Evolutionary conservation across 345 rosid genomes (phyloP).

Genomic region (Hypericum perforatum): DNA sequence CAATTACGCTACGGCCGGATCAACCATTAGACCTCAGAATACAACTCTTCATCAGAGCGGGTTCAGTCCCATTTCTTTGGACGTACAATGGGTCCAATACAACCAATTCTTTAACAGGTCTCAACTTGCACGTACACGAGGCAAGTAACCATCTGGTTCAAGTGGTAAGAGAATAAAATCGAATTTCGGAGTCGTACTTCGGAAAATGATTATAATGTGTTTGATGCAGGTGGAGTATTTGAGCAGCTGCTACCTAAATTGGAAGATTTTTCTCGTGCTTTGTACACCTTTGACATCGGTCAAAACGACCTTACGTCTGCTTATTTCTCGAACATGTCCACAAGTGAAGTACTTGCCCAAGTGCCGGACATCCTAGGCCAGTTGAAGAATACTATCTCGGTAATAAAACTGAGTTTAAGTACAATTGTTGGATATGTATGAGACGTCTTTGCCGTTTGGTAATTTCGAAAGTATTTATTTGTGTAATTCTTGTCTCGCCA

Average conservation of each 20-base stretch:
- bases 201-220: too few species aligned
- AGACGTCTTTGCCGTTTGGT: too few species aligned
- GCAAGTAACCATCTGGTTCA: too few species aligned
- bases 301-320: constrained; percentile 23
- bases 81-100: constrained; percentile 18
- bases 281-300: constrained; percentile 22
- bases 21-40: constrained; percentile 15
- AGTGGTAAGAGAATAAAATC: too few species aligned
- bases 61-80: constrained; percentile 13
- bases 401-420: too few species aligned
- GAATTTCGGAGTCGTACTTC: too few species aligned
- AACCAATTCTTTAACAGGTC: neutral
- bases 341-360: constrained; percentile 11
- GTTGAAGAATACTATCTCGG: neutral
- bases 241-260: constrained; percentile 16
- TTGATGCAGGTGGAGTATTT: too few species aligned
- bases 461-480: too few species aligned
- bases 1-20: constrained; percentile 20
- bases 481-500: too few species aligned
- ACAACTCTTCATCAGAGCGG: constrained; percentile 5
- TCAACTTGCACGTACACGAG: too few species aligned
- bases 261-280: constrained; percentile 19
- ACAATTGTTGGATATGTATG: too few species aligned
- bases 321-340: constrained; percentile 1
- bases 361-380: constrained; percentile 11